Base-by-base conservation (phyloP, 805 yeast genomes). In the Peterozyma xylosa region DNA sequence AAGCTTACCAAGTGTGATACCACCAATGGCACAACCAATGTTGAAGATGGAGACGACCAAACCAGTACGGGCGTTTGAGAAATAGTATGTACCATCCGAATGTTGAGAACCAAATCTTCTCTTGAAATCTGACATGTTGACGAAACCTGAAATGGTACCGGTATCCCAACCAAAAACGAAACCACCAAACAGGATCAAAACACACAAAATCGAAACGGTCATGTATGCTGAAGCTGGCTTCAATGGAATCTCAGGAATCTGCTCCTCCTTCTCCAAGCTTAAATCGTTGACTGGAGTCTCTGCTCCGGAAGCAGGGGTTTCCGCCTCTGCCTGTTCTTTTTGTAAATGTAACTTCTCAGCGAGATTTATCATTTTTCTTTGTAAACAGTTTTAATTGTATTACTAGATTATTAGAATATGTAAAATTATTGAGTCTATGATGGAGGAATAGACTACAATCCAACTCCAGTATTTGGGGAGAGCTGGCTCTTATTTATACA, bases 161-260 rank as follows among this genome's bases (percentile, higher is more conserved):
- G 86, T 82, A 67, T 82, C 89, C 73, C 82, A 82, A 48, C 89
- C 89, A 55, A 80, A 82, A 38, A 82, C 81, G 58, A 78, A 82
- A 39, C 89, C 90, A 66, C 87, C 88, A 50, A 82, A 82, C 30
- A 87, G 85, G 50, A 82, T 76, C 43, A 76, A 53, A n/a, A 70
- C 53, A 61, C 87, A 79, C 29, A 61, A 64, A 42, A 55, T 9
- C 11, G 59, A 61, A 11, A 57, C 62, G 27, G 53, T 52, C 7
- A 53, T 9, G 42, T 55, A 57, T 13, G 53, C 55, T 10, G 52
- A 36, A 15, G 48, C 55, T 32, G 63, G 54, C 32, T 51, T 51
- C 29, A 48, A 54, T 37, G 57, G 54, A 11, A 49, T 48, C 15
- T 51, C 51, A 35, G 48, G 52, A 17, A 5, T 10, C 13, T 4